Evolutionary conservation across 2,329 filamentous ascomycete genomes (phyloP), one percentile per base, ranked within the genome.

Genomic region (Pseudogymnoascus sp.): DNA sequence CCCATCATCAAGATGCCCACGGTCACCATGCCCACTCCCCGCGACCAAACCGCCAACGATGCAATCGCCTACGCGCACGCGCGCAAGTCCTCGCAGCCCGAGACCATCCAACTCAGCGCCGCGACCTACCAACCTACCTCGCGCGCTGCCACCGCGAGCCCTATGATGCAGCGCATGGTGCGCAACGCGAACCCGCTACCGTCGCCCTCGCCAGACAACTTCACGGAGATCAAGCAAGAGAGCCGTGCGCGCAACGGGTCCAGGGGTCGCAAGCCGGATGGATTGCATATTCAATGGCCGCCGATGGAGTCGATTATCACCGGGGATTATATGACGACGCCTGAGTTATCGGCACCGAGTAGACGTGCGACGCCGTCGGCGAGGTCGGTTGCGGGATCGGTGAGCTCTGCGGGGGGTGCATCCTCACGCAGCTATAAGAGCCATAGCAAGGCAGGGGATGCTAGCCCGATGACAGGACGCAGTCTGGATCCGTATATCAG

Each of bases 401-500:
- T 84, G 3, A 61, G 59, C 59, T 61, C 59, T 2, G 74, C 82
- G 4, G 83, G 84, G 4, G 83, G 84, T 68, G 60, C 60, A 2
- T 73, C 71, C 63, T 68, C 83, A 66, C 78, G 85, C 62, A 81
- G 80, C 63, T 81, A 77, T 66, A 78, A 74, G 60, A 79, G 74
- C 40, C 77, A 63, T n/a, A 68, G 67, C 23, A 69, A 57, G 6
- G 64, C 80, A 62, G 69, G 68, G 23, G 69, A 62, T 4, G 64
- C 80, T 61, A 87, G 84, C 69, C 78, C 83, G 47, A 78, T 82
- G 10, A 87, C 84, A 68, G 82, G 81, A 42, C 83, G 86, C 66
- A 90, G 85, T 67, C 83, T 91, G 36, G 90, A 96, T 68, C 87
- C 93, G 67, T 96, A 95, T 72, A 93, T 96, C 67, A 91, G 87